Conservation (phyloP, 2,329 filamentous ascomycete genomes). For the Colletotrichum falcatum region DNA sequence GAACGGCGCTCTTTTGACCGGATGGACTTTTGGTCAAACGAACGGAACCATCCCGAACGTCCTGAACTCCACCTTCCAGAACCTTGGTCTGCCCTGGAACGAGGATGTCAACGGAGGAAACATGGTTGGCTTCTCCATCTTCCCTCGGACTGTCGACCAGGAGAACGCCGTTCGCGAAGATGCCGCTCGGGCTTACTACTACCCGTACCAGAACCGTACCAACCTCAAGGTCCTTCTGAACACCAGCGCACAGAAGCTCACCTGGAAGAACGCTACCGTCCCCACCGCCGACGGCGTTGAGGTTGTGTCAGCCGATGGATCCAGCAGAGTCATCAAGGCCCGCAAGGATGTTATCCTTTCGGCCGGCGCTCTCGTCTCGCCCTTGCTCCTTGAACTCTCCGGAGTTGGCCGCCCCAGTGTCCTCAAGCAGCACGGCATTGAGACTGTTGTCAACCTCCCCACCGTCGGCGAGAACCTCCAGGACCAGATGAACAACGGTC, state of each 20-base stretch:
- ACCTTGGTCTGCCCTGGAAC: constrained; percentile 48
- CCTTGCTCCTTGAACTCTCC: constrained; percentile 64
- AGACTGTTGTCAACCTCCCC: constrained; percentile 57
- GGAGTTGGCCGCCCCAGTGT: constrained; percentile 61
- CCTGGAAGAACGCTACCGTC: constrained; percentile 20
- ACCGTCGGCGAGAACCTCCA: constrained; percentile 66
- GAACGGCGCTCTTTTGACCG: constrained; percentile 51
- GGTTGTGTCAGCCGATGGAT: constrained; percentile 52
- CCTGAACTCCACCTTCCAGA: constrained; percentile 49
- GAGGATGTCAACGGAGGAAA: constrained; percentile 54
- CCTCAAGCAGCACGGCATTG: constrained; percentile 56
- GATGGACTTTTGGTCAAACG: constrained; percentile 51
- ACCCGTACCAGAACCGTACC: constrained; percentile 50
- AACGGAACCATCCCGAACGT: constrained; percentile 49
- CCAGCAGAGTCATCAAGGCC: constrained; percentile 50
- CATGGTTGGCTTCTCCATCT: constrained; percentile 53
- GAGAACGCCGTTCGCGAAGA: constrained; percentile 53
- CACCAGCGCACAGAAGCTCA: constrained; percentile 31
- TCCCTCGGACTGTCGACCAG: constrained; percentile 55
- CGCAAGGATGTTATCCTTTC: constrained; percentile 61
- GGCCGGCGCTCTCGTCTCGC: constrained; percentile 63
- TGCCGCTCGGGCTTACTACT: constrained; percentile 57
- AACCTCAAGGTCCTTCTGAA: constrained; percentile 49
- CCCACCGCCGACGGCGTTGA: constrained; percentile 51
- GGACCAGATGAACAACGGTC: constrained; percentile 57